phyloP scores from a whole-genome alignment of 169 alveolate genomes.

The Cryptosporidium ryanae region DNA sequence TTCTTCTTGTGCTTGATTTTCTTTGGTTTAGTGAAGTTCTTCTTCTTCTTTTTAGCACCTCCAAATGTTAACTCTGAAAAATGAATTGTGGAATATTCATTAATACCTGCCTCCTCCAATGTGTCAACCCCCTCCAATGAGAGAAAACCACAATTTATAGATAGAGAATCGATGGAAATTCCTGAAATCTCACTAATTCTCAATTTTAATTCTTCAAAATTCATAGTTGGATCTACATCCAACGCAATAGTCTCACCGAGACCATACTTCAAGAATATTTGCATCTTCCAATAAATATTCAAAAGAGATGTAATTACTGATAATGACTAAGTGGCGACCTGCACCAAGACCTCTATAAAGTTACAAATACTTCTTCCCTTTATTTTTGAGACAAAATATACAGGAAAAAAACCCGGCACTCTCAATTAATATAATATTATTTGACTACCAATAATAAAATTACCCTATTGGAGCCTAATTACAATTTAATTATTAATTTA shows the following conservation, averaged over 20 bases:
- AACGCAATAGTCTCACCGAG: constrained; percentile 41
- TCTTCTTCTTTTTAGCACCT: constrained; percentile 94
- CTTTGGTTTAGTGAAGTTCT: constrained; percentile 93
- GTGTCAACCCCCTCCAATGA: constrained; percentile 13
- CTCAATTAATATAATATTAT: not conserved
- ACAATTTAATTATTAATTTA: not conserved
- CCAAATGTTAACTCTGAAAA: constrained; percentile 78
- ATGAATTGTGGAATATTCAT: constrained; percentile 29
- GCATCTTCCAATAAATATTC: constrained; percentile 14
- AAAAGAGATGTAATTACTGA: not conserved
- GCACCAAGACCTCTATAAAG: too few relatives aligned
- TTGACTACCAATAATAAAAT: not conserved
- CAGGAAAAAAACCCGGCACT: not conserved
- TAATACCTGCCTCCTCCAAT: constrained; percentile 53
- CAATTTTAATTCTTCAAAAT: constrained; percentile 39
- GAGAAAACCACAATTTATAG: constrained; percentile 30
- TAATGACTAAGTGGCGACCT: too few relatives aligned
- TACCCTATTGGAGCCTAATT: constrained; percentile 18
- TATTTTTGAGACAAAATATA: constrained; percentile 7
- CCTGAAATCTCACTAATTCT: constrained; percentile 28
- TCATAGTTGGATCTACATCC: constrained; percentile 53
- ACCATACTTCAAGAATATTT: constrained; percentile 51
- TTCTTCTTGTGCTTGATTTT: constrained; percentile 96
- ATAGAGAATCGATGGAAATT: constrained; percentile 20
- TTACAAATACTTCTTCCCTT: not conserved